Base-by-base conservation (phyloP, 352 stramenopile genomes). In the Globisporangium uncinulatum region DNA sequence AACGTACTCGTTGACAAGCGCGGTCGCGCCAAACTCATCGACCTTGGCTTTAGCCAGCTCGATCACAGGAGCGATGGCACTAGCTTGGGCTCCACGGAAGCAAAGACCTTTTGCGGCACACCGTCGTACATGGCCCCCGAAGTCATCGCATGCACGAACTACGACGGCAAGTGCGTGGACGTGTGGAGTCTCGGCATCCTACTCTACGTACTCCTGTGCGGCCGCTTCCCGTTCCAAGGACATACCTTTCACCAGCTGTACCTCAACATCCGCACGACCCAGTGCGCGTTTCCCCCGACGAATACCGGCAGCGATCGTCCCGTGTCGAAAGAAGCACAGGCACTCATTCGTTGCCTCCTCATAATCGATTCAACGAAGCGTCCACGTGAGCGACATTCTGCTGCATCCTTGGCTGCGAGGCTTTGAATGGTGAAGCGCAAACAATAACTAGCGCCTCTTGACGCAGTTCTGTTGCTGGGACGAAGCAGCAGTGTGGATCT, bases 181-280 rank as follows among this genome's bases (percentile, higher is more conserved):
- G 49, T 85, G 6, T 86, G 76, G 76, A 77, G 65, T 24, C 67
- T 86, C 14, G 76, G 90, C 17, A 87, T 82, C 29, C 42, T 86
- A 7, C 57, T 86, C 2, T 85, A 74, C 47, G 42, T 82, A 29
- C 53, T 86, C 46, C 54, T 86, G 1, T 79, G 67, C 6, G 75
- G 73, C 7, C 63, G 63, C 11, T 76, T 78, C 24, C 75, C 75
- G n/a, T 98, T 98, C 67, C 97, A 98, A 59, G 69, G 63, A 15
- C 32, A 50, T 10, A 91, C 73, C n/a, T 56, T 87, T 32, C 63
- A 70, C 11, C 67, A 82, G 11, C 53, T 82, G 10, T 77, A 79
- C 59, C 59, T 70, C 45, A 71, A 67, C 10, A 77, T 77, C 45
- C 63, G 68, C 13, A 59, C 24, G 1, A 47, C 56, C 5, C 39